A percentile compares a stretch with the other conserved stretches of the same genome.
Evolutionary conservation across 1,139 yeast species (phyloP).

Genomic region (Pichia norvegensis): DNA sequence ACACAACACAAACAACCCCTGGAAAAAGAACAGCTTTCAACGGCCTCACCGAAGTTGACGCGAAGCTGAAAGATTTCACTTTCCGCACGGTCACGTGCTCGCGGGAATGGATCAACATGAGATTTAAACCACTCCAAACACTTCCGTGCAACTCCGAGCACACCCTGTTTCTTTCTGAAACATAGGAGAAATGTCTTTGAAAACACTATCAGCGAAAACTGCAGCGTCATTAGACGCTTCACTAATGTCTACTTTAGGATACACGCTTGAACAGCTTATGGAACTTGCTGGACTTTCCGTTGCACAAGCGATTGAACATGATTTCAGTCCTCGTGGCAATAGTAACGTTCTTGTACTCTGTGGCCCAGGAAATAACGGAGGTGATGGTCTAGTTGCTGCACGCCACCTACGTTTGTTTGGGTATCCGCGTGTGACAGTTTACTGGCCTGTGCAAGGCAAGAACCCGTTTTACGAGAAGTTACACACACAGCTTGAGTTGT

Average conservation of each 20-base stretch:
- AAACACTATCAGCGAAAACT: constrained; percentile 50
- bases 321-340: constrained; percentile 46
- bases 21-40: too few relatives aligned
- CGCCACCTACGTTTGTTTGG: constrained; percentile 81
- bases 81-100: too few relatives aligned
- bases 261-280: constrained; percentile 90
- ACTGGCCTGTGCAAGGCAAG: constrained; percentile 56
- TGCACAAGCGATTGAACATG: constrained; percentile 71
- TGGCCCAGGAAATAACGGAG: constrained; percentile 97
- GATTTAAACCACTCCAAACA: too few relatives aligned
- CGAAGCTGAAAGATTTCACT: too few relatives aligned
- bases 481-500: constrained; percentile 49
- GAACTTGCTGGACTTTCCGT: constrained; percentile 93
- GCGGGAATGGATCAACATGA: too few relatives aligned
- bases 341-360: constrained; percentile 58
- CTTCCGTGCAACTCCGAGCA: neutral
- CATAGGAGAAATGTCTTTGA: constrained; percentile 22
- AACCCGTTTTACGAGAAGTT: constrained; percentile 39
- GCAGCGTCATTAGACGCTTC: constrained; percentile 81
- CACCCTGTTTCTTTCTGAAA: neutral
- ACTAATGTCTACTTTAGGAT: constrained; percentile 72
- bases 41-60: too few relatives aligned
- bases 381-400: constrained; percentile 95
- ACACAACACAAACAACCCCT: too few relatives aligned
- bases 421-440: constrained; percentile 55